Evolutionary conservation across 257 asterid species (phyloP), one percentile per base, ranked within the genome.

Genomic region (Scutellaria barbata): DNA sequence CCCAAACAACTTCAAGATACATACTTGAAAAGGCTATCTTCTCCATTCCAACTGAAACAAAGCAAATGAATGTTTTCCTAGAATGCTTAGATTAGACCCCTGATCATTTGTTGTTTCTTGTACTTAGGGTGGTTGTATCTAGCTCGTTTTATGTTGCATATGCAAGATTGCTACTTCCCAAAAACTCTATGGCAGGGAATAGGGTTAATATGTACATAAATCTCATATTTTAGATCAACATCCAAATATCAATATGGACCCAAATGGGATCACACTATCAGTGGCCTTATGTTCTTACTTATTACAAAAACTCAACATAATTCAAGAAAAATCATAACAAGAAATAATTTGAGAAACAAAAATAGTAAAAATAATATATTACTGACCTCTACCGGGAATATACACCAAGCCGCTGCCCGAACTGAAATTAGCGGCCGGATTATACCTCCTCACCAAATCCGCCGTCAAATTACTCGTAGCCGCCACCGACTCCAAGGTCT

Each of bases 381-480:
- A 40, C 83, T 72, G 40, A 89, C 98, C 97, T 90, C 59, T 90
- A 13, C 83, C 95, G 5, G 98, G 98, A 72, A 93, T 39, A 81
- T 46, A 93, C 64, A 90, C 75, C 75, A 90, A 39, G 7, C 90
- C 87, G 13, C 54, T 53, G 66, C 88, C 92, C 1, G 84, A 56
- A 64, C 64, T 84, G 62, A 82, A 83, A 82, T 82, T 72, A 18
- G 77, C 85, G 2, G 74, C 47, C 6, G 96, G 92, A 80, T 93
- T 93, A 73, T 79, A 93, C 8, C 85, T 77, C 12, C 70, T 62
- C 61, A 90, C 74, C 77, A 86, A 51, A 55, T 74, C 92, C 16
- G 73, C 43, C 40, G 69, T 84, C 82, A 90, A 73, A 84, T 84
- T 90, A 40, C 66, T 77, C 40, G 72, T 77, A 3, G 65, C 33